A percentile compares a stretch with the other conserved stretches of the same genome.
Conservation (phyloP, 2,329 filamentous ascomycete genomes). For the Zalaria sp. region DNA sequence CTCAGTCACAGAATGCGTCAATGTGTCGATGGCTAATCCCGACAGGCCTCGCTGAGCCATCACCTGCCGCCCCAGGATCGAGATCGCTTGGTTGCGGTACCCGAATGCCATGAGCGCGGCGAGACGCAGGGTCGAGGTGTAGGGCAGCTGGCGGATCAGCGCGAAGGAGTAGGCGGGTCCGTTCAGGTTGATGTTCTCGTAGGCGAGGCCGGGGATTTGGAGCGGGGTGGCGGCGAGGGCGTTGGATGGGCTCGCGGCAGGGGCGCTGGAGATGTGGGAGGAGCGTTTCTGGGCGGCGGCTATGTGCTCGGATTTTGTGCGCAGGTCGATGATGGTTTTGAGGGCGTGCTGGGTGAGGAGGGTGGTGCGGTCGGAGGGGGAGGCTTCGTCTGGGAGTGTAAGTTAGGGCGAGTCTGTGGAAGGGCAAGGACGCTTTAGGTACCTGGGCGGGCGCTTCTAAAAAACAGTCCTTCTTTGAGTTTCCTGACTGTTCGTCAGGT, state of each 20-base stretch:
- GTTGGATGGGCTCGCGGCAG: constrained; percentile 32
- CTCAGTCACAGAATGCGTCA: constrained; percentile 53
- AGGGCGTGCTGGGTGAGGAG: constrained; percentile 50
- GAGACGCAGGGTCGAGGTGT: constrained; percentile 50
- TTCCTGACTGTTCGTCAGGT: constrained; percentile 13
- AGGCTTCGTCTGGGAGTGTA: constrained; percentile 50
- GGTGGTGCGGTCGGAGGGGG: constrained; percentile 44
- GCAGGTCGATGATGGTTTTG: constrained; percentile 62
- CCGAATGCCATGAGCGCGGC: constrained; percentile 50
- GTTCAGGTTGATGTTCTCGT: constrained; percentile 59
- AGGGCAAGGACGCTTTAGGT: constrained; percentile 10
- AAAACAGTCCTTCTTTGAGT: constrained; percentile 26
- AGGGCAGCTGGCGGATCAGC: constrained; percentile 54
- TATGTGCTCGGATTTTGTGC: constrained; percentile 47
- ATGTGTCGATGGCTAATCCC: constrained; percentile 53
- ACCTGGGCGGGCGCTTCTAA: constrained; percentile 51
- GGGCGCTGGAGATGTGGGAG: constrained; percentile 29
- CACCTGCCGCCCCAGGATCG: constrained; percentile 53
- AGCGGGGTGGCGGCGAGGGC: constrained; percentile 39
- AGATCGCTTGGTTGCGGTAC: constrained; percentile 54
- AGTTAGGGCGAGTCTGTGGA: constrained; percentile 9
- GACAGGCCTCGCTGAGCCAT: constrained; percentile 60
- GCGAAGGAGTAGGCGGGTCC: constrained; percentile 55
- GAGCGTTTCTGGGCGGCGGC: constrained; percentile 35
- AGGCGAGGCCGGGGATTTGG: constrained; percentile 49